Evolutionary conservation across 2,329 filamentous ascomycete species (phyloP).

Genomic region (Sporothrix schenckii): DNA sequence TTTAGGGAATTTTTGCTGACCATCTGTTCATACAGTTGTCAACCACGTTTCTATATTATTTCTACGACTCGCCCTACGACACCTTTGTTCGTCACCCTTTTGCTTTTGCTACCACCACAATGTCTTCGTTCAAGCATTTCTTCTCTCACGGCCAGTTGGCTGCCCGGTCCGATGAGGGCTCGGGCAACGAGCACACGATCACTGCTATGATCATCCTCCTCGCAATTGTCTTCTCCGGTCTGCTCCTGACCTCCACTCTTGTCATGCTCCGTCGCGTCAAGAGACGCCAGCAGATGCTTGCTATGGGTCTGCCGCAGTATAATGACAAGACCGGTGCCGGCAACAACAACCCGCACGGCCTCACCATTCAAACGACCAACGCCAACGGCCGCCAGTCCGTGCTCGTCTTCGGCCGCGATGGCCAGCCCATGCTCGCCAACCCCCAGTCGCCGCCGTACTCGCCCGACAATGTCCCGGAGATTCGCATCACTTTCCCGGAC

Average conservation of each 20-base stretch:
- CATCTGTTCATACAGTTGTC: background rate
- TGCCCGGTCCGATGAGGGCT: constrained; percentile 49
- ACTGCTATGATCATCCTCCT: constrained; percentile 80
- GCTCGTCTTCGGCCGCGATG: constrained; percentile 73
- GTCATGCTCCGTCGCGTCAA: constrained; percentile 71
- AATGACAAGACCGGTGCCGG: constrained; percentile 46
- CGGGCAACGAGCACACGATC: constrained; percentile 61
- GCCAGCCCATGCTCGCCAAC: constrained; percentile 72
- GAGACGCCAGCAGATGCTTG: constrained; percentile 51
- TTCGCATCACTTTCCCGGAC: constrained; percentile 96
- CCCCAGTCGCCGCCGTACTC: constrained; percentile 74
- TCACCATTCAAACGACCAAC: constrained; percentile 62
- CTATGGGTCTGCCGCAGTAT: constrained; percentile 69
- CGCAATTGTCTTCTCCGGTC: constrained; percentile 72
- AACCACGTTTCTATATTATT: background rate
- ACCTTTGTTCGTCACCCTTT: background rate
- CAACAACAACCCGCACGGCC: constrained; percentile 56
- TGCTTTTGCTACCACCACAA: constrained; percentile 32
- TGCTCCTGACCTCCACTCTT: constrained; percentile 69
- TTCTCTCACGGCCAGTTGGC: constrained; percentile 51
- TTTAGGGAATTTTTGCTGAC: background rate
- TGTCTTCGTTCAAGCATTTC: constrained; percentile 47
- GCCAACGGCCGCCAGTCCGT: constrained; percentile 64
- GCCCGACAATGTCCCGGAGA: constrained; percentile 86
- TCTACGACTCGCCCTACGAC: background rate